Evolutionary conservation across 495 filamentous ascomycete genomes (phyloP).

Genomic region (Penicillium soppii): DNA sequence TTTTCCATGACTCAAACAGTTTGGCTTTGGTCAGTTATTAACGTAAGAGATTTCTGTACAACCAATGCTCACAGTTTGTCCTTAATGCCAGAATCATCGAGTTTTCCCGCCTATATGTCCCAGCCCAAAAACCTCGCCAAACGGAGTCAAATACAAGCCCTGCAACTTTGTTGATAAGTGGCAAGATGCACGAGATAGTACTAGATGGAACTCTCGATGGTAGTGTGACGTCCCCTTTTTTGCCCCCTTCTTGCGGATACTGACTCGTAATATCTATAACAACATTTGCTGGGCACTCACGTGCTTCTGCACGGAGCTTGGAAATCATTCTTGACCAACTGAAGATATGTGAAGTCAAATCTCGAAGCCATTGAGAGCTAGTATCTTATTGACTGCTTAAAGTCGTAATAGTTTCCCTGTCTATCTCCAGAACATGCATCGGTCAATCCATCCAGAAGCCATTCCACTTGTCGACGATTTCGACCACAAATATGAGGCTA

Average conservation of each 20-base stretch:
- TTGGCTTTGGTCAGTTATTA: conserved; percentile 26
- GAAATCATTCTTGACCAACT: conserved; percentile 22
- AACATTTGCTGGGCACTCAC: conserved; percentile 28
- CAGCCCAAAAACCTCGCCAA: conserved; percentile 23
- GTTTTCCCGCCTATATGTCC: conserved; percentile 32
- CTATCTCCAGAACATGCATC: no score
- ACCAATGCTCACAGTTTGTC: conserved; percentile 6
- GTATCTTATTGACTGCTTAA: no score
- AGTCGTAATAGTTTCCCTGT: no score
- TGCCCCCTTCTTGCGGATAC: conserved; percentile 12
- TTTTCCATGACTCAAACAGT: conserved; percentile 34
- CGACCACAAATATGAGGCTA: no score
- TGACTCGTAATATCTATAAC: conserved; percentile 25
- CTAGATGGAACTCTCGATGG: conserved; percentile 34
- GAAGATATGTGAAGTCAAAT: conserved; percentile 30
- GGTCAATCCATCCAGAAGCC: no score
- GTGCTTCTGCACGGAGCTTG: conserved; percentile 19
- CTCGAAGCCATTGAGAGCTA: no score
- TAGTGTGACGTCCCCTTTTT: conserved; percentile 8
- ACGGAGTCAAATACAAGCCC: conserved; percentile 31
- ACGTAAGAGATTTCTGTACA: background rate
- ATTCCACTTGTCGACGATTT: no score
- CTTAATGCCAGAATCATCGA: conserved; percentile 23
- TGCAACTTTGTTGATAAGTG: conserved; percentile 30
- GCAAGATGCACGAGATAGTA: conserved; percentile 32